Evolutionary conservation across 2,329 filamentous ascomycete species (phyloP).

Genomic region (Coniochaeta sp.): DNA sequence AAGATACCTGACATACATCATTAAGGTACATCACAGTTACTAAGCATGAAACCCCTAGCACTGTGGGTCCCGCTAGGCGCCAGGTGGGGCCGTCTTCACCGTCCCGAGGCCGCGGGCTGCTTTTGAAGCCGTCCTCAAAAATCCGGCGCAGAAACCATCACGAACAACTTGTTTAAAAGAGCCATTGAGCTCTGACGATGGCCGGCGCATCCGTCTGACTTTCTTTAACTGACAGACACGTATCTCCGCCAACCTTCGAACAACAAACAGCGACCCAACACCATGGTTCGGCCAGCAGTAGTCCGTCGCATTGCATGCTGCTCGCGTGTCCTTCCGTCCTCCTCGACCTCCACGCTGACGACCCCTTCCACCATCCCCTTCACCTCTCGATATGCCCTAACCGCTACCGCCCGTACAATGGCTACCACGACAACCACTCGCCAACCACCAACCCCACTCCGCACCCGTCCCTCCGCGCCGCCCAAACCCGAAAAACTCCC

Average conservation of each 20-base stretch:
- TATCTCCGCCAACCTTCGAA: background rate
- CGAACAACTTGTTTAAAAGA: slow-evolving; percentile 2
- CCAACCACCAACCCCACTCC: background rate
- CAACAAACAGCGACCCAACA: background rate
- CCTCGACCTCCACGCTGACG: background rate
- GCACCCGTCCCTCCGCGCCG: slow-evolving; percentile 15
- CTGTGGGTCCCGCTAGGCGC: background rate
- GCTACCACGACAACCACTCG: slow-evolving; percentile 7
- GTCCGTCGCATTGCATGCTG: slow-evolving; percentile 8
- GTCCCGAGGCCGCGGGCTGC: background rate
- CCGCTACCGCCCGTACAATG: slow-evolving; percentile 19
- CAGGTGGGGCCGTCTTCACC: background rate
- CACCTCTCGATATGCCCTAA: background rate
- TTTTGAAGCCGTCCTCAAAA: slow-evolving; percentile 2
- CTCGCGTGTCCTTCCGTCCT: slow-evolving; percentile 8
- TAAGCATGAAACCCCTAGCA: background rate
- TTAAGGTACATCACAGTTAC: background rate
- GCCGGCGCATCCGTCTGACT: slow-evolving; percentile 2
- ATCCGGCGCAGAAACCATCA: slow-evolving; percentile 3
- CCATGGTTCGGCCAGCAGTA: slow-evolving; percentile 12
- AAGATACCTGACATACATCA: too few relatives aligned
- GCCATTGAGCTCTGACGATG: slow-evolving; percentile 23
- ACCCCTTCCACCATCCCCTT: too few relatives aligned
- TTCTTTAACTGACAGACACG: background rate
- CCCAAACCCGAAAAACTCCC: slow-evolving; percentile 39